Base-by-base conservation (phyloP, 2,329 filamentous ascomycete genomes). In the Fusarium sp. region DNA sequence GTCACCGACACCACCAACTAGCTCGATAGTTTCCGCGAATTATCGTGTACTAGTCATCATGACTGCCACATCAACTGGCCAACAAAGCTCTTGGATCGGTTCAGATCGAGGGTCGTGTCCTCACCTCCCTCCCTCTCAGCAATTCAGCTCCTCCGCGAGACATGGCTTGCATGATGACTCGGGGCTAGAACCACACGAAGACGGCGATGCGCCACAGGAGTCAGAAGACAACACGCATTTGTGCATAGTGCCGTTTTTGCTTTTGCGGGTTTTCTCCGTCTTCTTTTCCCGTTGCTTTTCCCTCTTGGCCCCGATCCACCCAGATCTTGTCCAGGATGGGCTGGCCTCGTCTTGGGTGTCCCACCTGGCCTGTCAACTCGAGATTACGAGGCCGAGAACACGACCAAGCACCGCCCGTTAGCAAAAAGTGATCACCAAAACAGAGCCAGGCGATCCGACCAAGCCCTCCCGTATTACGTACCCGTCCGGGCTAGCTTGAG, bases 91-190 rank as follows among this genome's bases (percentile, higher is more conserved):
- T 38, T 40, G 54, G 45, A 62, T 56, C 57, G 57, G 45, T 57
- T 45, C 40, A 54, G 63, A 68, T 67, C 66, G 63, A 74, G 67
- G 42, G 61, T 62, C 65, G 33, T 69, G 31, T 66, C 52, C 66
- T 58, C 50, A 50, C n/a, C 18, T 60, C 64, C 40, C 57, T 35
- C 25, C 38, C 40, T 56, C 65, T 50, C 36, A 47, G 52, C 31
- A 66, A 45, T 50, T 64, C 50, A 66, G 65, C 65, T 65, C 66
- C 68, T 18, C 58, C 57, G 57, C 58, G 70, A 77, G 74, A 78
- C 76, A 78, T 77, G 74, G 72, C 74, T 75, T 77, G 74, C 65
- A 74, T 60, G 54, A 68, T 73, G 58, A 73, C 74, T 78, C 66
- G 65, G 63, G 59, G 69, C 57, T 52, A 63, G 68, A 72, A 52